A percentile compares a stretch with the other conserved stretches of the same genome.
Evolutionary conservation across 805 yeast genomes (phyloP).

Genomic region (Starmerella powellii): DNA sequence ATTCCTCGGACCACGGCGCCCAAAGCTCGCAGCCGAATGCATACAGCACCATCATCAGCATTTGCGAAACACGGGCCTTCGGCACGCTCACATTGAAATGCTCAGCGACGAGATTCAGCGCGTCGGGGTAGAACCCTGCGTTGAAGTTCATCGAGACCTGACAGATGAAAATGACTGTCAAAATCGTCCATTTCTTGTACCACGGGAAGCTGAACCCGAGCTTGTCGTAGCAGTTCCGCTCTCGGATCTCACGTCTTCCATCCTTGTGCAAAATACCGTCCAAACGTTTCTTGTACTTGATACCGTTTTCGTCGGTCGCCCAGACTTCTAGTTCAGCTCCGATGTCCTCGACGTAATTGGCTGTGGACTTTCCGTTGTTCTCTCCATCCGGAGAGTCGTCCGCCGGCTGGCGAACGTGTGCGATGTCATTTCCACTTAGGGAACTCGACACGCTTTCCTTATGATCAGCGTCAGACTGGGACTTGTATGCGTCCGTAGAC

Average conservation of each 20-base stretch:
- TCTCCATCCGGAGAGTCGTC: background rate
- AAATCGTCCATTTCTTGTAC: conserved; percentile 31
- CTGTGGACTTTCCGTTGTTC: conserved; percentile 14
- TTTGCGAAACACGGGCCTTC: conserved; percentile 39
- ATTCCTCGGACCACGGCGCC: conserved; percentile 57
- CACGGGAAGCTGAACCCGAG: conserved; percentile 31
- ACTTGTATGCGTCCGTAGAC: too few relatives aligned
- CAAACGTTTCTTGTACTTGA: conserved; percentile 6
- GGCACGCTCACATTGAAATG: conserved; percentile 34
- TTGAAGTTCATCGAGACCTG: conserved; percentile 36
- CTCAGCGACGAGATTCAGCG: conserved; percentile 34
- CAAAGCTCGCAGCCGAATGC: conserved; percentile 45
- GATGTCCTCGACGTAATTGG: conserved; percentile 10
- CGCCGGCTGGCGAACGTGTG: background rate
- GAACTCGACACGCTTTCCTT: too few relatives aligned
- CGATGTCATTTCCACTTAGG: background rate
- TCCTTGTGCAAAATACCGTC: conserved; percentile 18
- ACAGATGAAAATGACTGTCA: conserved; percentile 31
- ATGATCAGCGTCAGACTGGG: too few relatives aligned
- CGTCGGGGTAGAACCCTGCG: conserved; percentile 30
- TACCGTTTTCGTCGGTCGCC: conserved; percentile 10
- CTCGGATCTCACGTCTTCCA: conserved; percentile 22
- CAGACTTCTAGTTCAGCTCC: conserved; percentile 16
- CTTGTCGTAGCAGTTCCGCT: conserved; percentile 31
- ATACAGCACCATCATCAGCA: conserved; percentile 43